Base-by-base conservation (phyloP, 768 basidiomycete genomes). In the Clitopilus hobsonii region DNA sequence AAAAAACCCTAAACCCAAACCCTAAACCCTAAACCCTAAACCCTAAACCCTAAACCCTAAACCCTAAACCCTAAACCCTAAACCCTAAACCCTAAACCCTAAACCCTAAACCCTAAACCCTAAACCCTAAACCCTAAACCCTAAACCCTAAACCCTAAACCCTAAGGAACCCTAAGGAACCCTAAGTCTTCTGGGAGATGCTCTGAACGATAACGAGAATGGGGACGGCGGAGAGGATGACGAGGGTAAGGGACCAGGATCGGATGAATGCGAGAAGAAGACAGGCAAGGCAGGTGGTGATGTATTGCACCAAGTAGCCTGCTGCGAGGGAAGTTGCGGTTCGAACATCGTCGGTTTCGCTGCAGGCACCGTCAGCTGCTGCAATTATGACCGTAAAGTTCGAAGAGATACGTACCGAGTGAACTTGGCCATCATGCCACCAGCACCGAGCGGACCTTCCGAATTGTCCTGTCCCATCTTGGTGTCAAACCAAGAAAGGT, bases 271-370 rank as follows among this genome's bases (percentile, higher is more conserved):
- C 92, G 60, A 99, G 86, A 51, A 84, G 67, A 60, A 98, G 84
- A 64, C 88, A 88, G 26, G 90, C 81, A 51, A 94, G 51, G 60
- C 84, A 83, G 1, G 94, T 94, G 2, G 85, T 86, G 52, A 92
- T 69, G 70, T 94, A 84, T 68, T 95, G 92, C 41, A 98, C 64
- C 56, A 91, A 67, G 60, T 84, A 80, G 23, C 94, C 94, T 23
- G 87, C 76, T 13, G 88, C 87, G 32, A 92, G 79, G 2, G 93
- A 91, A 13, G 87, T 83, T 0, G 92, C 95, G 56, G 85, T 76
- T 38, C 96, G 86, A 41, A 97, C 89, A 58, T 97, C 91, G 69
- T 98, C 94, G 6, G 95, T 97, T 71, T 98, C 96, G 60, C 94
- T 98, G 63, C 4, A 54, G 26, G 26, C 10, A 28, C 10, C 10